These are phyloP conservation scores for Penicillium rolfsii DNA, from an alignment of 2,329 filamentous ascomycete genomes.

Conservation along the genomic window DNA sequence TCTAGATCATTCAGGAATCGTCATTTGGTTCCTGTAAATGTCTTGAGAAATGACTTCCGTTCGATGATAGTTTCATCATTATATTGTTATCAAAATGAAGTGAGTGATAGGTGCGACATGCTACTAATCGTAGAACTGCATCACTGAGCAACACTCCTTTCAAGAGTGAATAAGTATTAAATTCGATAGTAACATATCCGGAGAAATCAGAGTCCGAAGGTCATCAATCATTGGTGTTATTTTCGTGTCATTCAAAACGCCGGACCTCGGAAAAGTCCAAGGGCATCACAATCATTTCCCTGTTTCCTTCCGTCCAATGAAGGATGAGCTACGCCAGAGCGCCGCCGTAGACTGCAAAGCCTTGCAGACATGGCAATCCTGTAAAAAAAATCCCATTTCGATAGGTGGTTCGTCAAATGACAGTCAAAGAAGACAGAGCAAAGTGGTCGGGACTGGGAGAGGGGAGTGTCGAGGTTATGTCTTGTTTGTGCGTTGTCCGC, in stretches of 20 bases:
- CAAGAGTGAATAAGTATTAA: not conserved
- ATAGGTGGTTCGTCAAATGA: conserved; percentile 18
- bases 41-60: not conserved
- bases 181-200: not conserved
- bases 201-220: conserved; percentile 8
- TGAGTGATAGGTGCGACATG: not conserved
- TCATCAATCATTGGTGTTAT: not conserved
- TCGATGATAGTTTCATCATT: not conserved
- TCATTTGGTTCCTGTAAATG: not conserved
- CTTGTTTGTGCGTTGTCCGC: conserved; percentile 42
- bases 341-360: conserved; percentile 7
- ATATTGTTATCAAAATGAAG: not conserved
- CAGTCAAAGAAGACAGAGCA: conserved; percentile 23
- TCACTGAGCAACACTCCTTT: not conserved
- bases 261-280: not conserved
- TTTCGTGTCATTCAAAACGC: not conserved
- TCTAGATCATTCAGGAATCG: not conserved
- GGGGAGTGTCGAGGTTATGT: conserved; percentile 20
- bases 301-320: not conserved
- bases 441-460: conserved; percentile 33
- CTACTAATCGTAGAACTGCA: too few species aligned
- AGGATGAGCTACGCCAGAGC: conserved; percentile 16
- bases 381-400: not conserved
- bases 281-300: not conserved
- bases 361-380: conserved; percentile 16